phyloP scores from a whole-genome alignment of 345 rosid species.

The Chamaenerion angustifolium region DNA sequence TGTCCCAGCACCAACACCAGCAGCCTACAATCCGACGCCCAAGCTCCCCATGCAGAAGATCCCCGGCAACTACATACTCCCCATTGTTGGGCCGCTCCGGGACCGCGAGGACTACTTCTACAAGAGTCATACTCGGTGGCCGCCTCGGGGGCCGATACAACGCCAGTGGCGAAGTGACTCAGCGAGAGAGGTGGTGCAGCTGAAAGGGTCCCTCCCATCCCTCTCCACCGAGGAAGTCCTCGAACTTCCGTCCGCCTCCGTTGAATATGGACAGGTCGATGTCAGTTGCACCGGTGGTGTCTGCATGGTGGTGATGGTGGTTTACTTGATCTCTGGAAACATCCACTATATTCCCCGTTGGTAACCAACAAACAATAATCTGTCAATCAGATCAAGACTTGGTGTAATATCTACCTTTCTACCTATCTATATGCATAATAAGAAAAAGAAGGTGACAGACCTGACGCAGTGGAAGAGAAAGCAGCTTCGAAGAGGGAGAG shows the following conservation, averaged over 20 bases:
- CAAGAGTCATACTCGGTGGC: constrained; percentile 40
- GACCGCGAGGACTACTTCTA: constrained; percentile 70
- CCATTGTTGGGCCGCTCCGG: constrained; percentile 53
- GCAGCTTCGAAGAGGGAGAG: too few relatives aligned
- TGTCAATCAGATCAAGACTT: background rate
- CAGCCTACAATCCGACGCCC: background rate
- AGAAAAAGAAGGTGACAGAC: constrained; percentile 1
- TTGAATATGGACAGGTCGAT: constrained; percentile 31
- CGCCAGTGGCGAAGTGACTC: constrained; percentile 11
- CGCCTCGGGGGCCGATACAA: constrained; percentile 2
- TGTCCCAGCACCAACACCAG: too few relatives aligned
- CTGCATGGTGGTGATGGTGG: background rate
- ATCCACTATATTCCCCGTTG: constrained; percentile 11
- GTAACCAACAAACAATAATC: background rate
- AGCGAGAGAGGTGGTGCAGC: constrained; percentile 9
- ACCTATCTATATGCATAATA: background rate
- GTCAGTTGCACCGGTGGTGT: constrained; percentile 15
- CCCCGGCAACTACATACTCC: constrained; percentile 65
- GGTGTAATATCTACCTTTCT: background rate
- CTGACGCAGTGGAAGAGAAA: constrained; percentile 5
- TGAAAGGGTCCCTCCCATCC: constrained; percentile 9
- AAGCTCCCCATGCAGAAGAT: constrained; percentile 44
- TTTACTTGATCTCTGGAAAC: background rate
- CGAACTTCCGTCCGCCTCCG: constrained; percentile 46
- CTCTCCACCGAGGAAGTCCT: constrained; percentile 44